Base-by-base conservation (phyloP, 306 rosid genomes). In the Bauhinia variegata region DNA sequence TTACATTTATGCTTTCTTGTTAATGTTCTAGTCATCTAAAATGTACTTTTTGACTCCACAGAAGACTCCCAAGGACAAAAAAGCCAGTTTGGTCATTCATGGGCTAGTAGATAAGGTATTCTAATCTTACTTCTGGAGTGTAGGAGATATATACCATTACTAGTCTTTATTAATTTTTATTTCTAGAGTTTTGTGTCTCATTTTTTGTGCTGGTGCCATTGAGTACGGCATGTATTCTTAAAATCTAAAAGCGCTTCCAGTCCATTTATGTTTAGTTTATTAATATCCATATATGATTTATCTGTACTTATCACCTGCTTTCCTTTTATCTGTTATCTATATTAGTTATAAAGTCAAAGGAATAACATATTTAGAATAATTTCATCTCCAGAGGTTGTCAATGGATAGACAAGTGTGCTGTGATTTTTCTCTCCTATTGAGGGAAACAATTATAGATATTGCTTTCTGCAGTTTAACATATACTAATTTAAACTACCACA, bases 11-110 rank as follows among this genome's bases (percentile, higher is more conserved):
- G 48, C 65, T 39, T 66, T 36, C 46, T 39, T 33, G 50, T 54
- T 46, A 57, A 23, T 23, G 28, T 67, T 53, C 42, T 75, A 63
- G 32, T 46, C 49, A 54, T 70, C 71, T 81, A 58, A 80, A 30
- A 44, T 77, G 23, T 69, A 52, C 48, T 75, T 54, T 68, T 77
- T 52, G 41, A 70, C 67, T 82, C 66, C 18, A 33, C 91, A 93
- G 99, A 83, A 93, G 81, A 93, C 99, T 68, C 99, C 99, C 0
- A 93, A 93, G 81, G 99, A 93, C 79, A 93, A 88, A 82, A 93
- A 88, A 70, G 99, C 97, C 70, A 68, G 82, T 79, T 75, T 93
- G 79, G 91, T 93, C 84, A 83, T 93, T 72, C 99, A 88, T 57
- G 99, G 95, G 55, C 83, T 84, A 48, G 93, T 78, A 13, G 99